A percentile compares a stretch with the other conserved stretches of the same genome.
Conservation (phyloP, 805 yeast genomes). For the Saccharomyces eubayanus region DNA sequence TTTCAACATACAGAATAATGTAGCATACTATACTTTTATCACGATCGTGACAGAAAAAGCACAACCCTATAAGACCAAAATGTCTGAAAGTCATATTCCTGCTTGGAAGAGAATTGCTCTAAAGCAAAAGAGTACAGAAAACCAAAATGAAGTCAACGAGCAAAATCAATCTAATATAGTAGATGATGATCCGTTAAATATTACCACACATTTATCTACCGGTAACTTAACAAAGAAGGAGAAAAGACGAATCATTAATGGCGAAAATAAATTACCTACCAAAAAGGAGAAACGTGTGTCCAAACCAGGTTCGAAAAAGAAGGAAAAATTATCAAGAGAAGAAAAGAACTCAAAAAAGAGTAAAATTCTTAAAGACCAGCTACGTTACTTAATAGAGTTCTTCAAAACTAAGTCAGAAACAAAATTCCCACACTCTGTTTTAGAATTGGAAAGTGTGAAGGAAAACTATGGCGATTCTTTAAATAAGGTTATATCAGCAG, state of each 20-base stretch:
- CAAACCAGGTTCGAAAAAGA: slow-evolving; percentile 5
- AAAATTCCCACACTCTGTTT: slow-evolving; percentile 19
- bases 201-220: slow-evolving; percentile 31
- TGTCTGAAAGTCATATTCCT: slow-evolving; percentile 24
- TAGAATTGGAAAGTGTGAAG: slow-evolving; percentile 18
- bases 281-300: slow-evolving; percentile 10
- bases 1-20: not conserved
- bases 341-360: slow-evolving; percentile 17
- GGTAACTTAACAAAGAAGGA: slow-evolving; percentile 27
- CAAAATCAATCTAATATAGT: slow-evolving; percentile 5
- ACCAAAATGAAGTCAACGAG: slow-evolving; percentile 3
- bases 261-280: slow-evolving; percentile 11
- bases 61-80: not conserved
- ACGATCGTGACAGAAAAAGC: not conserved
- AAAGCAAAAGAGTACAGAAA: slow-evolving; percentile 6
- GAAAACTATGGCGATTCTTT: slow-evolving; percentile 9
- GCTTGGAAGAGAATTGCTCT: slow-evolving; percentile 32
- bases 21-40: not conserved
- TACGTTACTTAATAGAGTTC: slow-evolving; percentile 30
- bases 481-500: slow-evolving; percentile 5
- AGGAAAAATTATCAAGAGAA: slow-evolving; percentile 24
- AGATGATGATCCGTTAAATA: slow-evolving; percentile 28
- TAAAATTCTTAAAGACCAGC: slow-evolving; percentile 28
- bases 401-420: slow-evolving; percentile 20
- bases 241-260: slow-evolving; percentile 25